Conservation (phyloP, 1,284 basidiomycete genomes). For the Trichosporon sp. region DNA sequence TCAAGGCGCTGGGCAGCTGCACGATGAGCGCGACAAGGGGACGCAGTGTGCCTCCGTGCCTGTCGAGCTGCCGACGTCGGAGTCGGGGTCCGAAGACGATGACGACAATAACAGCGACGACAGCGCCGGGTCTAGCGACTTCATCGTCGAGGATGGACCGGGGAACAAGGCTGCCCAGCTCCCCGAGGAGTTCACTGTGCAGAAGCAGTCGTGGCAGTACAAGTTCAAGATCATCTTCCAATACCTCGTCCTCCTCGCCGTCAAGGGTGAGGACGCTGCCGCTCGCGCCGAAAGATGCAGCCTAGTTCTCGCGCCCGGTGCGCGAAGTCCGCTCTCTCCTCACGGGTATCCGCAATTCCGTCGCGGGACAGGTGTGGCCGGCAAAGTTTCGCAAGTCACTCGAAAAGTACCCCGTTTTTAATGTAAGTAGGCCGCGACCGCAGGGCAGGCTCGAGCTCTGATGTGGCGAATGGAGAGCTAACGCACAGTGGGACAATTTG, state of each 20-base stretch:
- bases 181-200: constrained; percentile 75
- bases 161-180: constrained; percentile 59
- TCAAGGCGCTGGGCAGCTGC: constrained; percentile 40
- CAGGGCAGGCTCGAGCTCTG: no score
- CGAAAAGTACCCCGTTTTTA: constrained; percentile 63
- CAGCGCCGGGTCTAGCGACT: constrained; percentile 49
- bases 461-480: background rate
- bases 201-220: constrained; percentile 62
- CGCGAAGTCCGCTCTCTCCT: constrained; percentile 21
- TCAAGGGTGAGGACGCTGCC: constrained; percentile 54
- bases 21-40: constrained; percentile 29
- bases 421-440: constrained; percentile 46
- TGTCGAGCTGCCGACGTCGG: constrained; percentile 4
- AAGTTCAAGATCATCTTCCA: constrained; percentile 70
- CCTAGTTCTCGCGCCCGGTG: constrained; percentile 37
- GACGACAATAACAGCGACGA: constrained; percentile 22
- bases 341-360: background rate
- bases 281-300: constrained; percentile 31
- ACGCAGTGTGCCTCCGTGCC: background rate
- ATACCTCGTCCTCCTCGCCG: constrained; percentile 76
- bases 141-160: constrained; percentile 72
- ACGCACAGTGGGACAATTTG: background rate
- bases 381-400: constrained; percentile 67
- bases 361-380: constrained; percentile 63
- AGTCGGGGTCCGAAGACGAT: constrained; percentile 52